These are phyloP conservation scores for Suillus placidus DNA, from an alignment of 768 basidiomycete genomes.

Conservation along the genomic window DNA sequence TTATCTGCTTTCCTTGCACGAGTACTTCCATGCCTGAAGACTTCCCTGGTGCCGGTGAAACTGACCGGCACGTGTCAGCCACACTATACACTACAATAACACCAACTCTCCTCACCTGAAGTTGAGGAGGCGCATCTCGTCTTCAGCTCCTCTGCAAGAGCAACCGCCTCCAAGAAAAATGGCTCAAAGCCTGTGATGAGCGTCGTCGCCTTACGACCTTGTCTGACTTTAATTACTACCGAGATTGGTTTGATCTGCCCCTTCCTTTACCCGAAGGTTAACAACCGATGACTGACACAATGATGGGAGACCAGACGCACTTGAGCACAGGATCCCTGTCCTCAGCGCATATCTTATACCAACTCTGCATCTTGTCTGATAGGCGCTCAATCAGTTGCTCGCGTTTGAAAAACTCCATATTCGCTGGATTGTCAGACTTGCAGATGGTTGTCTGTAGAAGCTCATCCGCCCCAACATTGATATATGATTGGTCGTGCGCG, in stretches of 20 bases:
- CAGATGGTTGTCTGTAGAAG: slow-evolving; percentile 40
- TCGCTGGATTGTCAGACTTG: slow-evolving; percentile 34
- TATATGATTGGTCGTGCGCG: slow-evolving; percentile 62
- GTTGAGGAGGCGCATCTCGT: slow-evolving; percentile 80
- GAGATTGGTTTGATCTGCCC: slow-evolving; percentile 72
- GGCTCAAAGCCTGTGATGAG: slow-evolving; percentile 80
- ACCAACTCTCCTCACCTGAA: slow-evolving; percentile 51
- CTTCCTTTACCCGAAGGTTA: slow-evolving; percentile 53
- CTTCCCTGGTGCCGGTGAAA: slow-evolving; percentile 63
- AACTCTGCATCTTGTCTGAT: slow-evolving; percentile 70
- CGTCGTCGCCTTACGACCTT: slow-evolving; percentile 78
- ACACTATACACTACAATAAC: not conserved
- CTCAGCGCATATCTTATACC: slow-evolving; percentile 64
- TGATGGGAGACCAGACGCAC: slow-evolving; percentile 41
- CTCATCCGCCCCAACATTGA: slow-evolving; percentile 61
- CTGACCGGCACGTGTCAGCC: slow-evolving; percentile 37
- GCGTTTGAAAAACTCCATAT: slow-evolving; percentile 61
- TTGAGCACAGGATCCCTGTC: slow-evolving; percentile 60
- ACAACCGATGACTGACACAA: slow-evolving; percentile 5
- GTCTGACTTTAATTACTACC: slow-evolving; percentile 70
- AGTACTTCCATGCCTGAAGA: slow-evolving; percentile 66
- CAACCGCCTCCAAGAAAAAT: slow-evolving; percentile 67
- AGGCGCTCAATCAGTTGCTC: slow-evolving; percentile 63
- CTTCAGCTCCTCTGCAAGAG: slow-evolving; percentile 77
- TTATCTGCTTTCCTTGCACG: slow-evolving; percentile 84